A percentile compares a stretch with the other conserved stretches of the same genome.
These are phyloP conservation scores for Ehretia macrophylla DNA, from an alignment of 257 asterid species.

Conservation along the genomic window DNA sequence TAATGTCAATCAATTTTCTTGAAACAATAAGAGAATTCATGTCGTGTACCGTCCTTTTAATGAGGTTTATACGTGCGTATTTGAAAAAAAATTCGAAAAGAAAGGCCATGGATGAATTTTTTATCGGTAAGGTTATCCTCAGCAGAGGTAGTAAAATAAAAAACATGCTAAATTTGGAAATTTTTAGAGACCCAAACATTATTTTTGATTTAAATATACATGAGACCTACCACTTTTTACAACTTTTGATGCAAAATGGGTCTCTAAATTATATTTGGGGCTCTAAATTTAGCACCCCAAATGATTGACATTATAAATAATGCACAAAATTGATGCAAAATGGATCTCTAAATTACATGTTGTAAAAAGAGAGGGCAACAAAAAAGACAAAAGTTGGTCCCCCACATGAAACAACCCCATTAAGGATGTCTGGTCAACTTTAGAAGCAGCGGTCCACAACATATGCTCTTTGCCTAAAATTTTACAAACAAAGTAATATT, in stretches of 20 bases:
- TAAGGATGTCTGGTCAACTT: conserved; percentile 26
- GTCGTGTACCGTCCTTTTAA: conserved; percentile 1
- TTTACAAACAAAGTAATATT: conserved; percentile 33
- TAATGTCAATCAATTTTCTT: background rate
- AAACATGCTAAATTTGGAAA: too few relatives aligned
- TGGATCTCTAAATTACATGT: too few relatives aligned
- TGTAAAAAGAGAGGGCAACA: conserved; percentile 11
- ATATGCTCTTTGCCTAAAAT: conserved; percentile 34
- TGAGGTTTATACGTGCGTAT: conserved; percentile 6
- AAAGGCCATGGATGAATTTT: conserved; percentile 17
- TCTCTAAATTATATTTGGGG: too few relatives aligned
- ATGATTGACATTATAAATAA: too few relatives aligned
- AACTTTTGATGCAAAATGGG: too few relatives aligned
- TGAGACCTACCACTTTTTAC: too few relatives aligned
- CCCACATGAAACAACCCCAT: background rate
- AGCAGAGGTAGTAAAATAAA: too few relatives aligned
- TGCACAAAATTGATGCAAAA: too few relatives aligned
- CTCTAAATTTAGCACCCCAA: too few relatives aligned
- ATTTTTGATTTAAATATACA: too few relatives aligned
- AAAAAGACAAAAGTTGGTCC: background rate
- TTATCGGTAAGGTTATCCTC: too few relatives aligned
- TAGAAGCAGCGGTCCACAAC: conserved; percentile 39
- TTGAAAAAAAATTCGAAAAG: conserved; percentile 6
- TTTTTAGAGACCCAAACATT: too few relatives aligned
- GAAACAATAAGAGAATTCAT: background rate